Base-by-base conservation (phyloP, 257 asterid genomes). In the Coffea canephora region DNA sequence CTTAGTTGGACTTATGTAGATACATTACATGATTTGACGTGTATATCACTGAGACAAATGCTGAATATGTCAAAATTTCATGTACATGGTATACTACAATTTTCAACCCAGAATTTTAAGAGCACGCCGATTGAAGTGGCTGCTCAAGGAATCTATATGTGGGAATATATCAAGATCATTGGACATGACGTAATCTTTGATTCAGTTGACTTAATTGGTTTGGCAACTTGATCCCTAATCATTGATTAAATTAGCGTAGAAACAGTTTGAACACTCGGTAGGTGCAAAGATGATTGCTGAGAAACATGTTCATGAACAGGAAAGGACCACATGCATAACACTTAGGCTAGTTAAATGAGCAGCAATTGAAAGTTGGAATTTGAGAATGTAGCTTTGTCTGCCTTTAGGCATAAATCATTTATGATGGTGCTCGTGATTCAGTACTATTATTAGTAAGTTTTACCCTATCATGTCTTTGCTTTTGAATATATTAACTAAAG, bases 381-480 rank as follows among this genome's bases (percentile, higher is more conserved):
- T 71, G 61, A 23, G 4, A 48, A 46, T 71, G 66, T 13, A 27
- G 48, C n/a, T 55, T 16, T 73, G 82, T 57, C 82, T 61, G 64
- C 64, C 82, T 78, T 80, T 74, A 55, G 65, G 79, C 62, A 41
- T 71, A 74, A 74, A 72, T 49, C 61, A 45, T 18, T 25, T 41
- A 18, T 80, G 48, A 50, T 66, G 64, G 68, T 50, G 31, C 70
- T n/a, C 61, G 43, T 68, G 68, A 8, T 52, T 54, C 43, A 1
- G 11, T 31, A 54, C 16, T 43, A 52, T 18, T 52, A 68, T 19
- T 16, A 31, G 13, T 23, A 50, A 10, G 11, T 31, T 78, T 41
- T 27, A 45, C 34, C 18, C 4, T 16, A 36, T 27, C 9, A 67
- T 15, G 34, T 31, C 46, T 34, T 27, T 34, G 69, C 25, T 48